A percentile compares a stretch with the other conserved stretches of the same genome.
phyloP scores from a whole-genome alignment of 805 yeast genomes.

The Wickerhamiella dianesei region DNA sequence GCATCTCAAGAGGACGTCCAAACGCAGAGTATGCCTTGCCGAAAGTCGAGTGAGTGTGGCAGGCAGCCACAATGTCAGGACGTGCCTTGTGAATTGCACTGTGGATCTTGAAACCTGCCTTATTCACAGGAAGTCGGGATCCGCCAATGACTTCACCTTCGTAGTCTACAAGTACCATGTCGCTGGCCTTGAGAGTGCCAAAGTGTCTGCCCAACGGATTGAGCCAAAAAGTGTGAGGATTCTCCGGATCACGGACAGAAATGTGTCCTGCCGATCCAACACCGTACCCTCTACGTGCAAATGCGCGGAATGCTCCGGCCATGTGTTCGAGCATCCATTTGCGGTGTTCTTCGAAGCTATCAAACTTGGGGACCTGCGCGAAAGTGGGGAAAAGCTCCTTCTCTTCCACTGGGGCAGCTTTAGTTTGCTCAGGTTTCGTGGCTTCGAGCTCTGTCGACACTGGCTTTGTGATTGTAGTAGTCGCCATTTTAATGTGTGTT shows the following conservation, averaged over 20 bases:
- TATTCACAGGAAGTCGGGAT: constrained; percentile 40
- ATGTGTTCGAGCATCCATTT: constrained; percentile 37
- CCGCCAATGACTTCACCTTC: constrained; percentile 54
- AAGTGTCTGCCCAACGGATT: constrained; percentile 79
- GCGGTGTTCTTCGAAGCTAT: constrained; percentile 14
- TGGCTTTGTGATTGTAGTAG: background rate
- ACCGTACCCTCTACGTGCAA: constrained; percentile 62
- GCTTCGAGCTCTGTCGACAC: background rate
- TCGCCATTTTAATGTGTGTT: background rate
- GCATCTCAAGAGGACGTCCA: constrained; percentile 59
- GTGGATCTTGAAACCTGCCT: constrained; percentile 61
- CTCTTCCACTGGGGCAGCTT: no score
- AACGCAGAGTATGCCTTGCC: constrained; percentile 56
- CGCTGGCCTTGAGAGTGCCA: constrained; percentile 42
- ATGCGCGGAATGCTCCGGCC: constrained; percentile 76
- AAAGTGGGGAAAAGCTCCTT: constrained; percentile 12
- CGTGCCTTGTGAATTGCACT: constrained; percentile 53
- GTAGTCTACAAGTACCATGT: constrained; percentile 50
- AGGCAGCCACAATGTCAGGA: constrained; percentile 59
- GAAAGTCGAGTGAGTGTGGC: constrained; percentile 52
- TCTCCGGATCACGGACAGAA: constrained; percentile 70
- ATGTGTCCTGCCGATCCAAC: constrained; percentile 83
- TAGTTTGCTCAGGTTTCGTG: background rate
- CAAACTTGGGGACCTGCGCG: constrained; percentile 14
- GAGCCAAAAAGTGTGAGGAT: constrained; percentile 75